Percentiles rank a stretch among this genome's conserved stretches.
Evolutionary conservation across 139 green algal species (phyloP).

Genomic region (Tetraselmis chui): DNA sequence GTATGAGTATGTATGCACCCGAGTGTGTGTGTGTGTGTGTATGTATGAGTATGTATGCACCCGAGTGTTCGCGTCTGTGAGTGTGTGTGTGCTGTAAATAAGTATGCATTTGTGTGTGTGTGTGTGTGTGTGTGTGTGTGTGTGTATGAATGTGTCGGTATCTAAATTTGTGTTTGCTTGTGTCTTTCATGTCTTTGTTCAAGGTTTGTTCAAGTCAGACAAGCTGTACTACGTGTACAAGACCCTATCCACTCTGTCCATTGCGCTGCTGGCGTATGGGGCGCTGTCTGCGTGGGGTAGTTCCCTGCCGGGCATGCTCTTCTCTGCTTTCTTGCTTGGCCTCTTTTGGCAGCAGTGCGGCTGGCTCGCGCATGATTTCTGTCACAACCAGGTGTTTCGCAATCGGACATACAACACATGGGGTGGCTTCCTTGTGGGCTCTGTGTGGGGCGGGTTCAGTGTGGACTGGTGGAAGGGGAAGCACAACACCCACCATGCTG

Average conservation of each 20-base stretch:
- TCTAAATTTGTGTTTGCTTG: no score
- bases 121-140: no score
- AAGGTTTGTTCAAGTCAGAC: constrained; percentile 40
- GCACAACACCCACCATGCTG: constrained; percentile 70
- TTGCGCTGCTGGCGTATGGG: constrained; percentile 17
- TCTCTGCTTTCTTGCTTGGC: constrained; percentile 38
- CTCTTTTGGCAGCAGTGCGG: constrained; percentile 64
- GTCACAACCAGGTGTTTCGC: constrained; percentile 40
- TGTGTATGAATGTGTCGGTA: no score
- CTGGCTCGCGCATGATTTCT: constrained; percentile 73
- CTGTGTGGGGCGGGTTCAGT: constrained; percentile 37
- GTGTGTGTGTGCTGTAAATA: no score
- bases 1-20: no score
- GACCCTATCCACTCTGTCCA: constrained; percentile 21
- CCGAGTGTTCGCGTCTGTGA: no score
- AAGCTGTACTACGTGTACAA: constrained; percentile 51
- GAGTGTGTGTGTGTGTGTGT: no score
- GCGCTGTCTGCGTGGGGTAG: constrained; percentile 15
- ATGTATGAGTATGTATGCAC: no score
- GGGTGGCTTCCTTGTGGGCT: background rate
- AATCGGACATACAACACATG: background rate
- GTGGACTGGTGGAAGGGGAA: constrained; percentile 68
- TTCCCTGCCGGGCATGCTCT: constrained; percentile 7
- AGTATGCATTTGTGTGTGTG: no score
- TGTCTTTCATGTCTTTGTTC: no score